These are phyloP conservation scores for Acanthamoeba polyphaga DNA, from an alignment of 208 protist species.

Conservation along the genomic window DNA sequence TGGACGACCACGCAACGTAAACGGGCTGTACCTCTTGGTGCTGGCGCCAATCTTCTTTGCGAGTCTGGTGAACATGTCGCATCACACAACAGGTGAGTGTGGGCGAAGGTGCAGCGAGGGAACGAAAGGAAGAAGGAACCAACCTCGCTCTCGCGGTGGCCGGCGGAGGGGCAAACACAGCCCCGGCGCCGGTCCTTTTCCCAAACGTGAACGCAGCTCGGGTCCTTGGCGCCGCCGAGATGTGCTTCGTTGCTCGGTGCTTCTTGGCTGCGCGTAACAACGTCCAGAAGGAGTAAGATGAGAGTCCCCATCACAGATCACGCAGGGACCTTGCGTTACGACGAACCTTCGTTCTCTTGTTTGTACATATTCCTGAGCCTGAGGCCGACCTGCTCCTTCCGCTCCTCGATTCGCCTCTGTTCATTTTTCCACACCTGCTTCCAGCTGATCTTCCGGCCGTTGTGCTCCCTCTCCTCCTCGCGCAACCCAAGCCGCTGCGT, in stretches of 20 bases:
- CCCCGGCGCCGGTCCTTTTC: background rate
- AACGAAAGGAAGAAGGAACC: background rate
- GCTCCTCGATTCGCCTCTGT: background rate
- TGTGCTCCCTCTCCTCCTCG: background rate
- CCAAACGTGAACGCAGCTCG: background rate
- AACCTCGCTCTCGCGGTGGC: slow-evolving; percentile 6
- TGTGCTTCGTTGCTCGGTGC: background rate
- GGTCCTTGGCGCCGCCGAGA: background rate
- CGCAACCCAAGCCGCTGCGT: background rate
- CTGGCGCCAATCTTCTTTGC: slow-evolving; percentile 55
- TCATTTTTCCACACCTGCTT: slow-evolving; percentile 52
- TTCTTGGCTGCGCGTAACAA: slow-evolving; percentile 13
- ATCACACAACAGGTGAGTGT: background rate
- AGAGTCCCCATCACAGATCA: background rate
- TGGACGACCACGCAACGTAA: background rate
- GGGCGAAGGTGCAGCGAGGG: background rate
- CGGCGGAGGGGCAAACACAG: background rate
- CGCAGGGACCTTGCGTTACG: background rate
- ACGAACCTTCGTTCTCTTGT: slow-evolving; percentile 23
- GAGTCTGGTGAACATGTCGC: background rate
- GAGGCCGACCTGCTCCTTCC: slow-evolving; percentile 36
- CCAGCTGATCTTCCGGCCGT: slow-evolving; percentile 12
- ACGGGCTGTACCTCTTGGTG: background rate
- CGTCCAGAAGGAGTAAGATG: background rate
- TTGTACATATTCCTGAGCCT: slow-evolving; percentile 34